Evolutionary conservation across 139 green algal genomes (phyloP).

Genomic region (Chlorella vulgaris): DNA sequence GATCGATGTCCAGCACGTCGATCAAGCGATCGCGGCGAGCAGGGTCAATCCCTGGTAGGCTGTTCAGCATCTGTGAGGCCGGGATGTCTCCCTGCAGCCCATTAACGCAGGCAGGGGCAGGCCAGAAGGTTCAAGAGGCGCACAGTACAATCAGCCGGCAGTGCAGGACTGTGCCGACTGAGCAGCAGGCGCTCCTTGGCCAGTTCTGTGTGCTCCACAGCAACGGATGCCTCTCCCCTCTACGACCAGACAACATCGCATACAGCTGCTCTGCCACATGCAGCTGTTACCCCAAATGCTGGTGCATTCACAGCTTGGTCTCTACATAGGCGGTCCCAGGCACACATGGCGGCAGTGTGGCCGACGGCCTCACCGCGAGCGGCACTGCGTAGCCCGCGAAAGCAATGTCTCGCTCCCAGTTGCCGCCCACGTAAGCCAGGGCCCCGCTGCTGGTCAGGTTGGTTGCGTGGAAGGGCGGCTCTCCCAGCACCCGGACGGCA

Average conservation of each 20-base stretch:
- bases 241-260: too few species aligned
- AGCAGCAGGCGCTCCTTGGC: too few species aligned
- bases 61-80: constrained; percentile 87
- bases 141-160: too few species aligned
- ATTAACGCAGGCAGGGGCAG: neutral
- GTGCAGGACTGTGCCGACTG: too few species aligned
- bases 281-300: neutral
- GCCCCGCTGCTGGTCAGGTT: constrained; percentile 78
- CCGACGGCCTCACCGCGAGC: constrained; percentile 64
- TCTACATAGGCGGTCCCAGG: too few species aligned
- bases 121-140: neutral
- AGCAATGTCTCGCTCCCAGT: constrained; percentile 93
- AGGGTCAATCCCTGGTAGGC: constrained; percentile 70
- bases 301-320: too few species aligned
- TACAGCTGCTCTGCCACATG: too few species aligned
- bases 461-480: constrained; percentile 93
- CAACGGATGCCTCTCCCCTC: too few species aligned
- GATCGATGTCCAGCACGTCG: constrained; percentile 87
- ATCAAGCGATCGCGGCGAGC: constrained; percentile 71
- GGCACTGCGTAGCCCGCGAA: constrained; percentile 91
- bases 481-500: constrained; percentile 77
- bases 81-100: constrained; percentile 86
- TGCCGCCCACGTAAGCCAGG: constrained; percentile 93
- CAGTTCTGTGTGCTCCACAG: too few species aligned
- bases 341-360: neutral